Base-by-base conservation (phyloP, 2,329 filamentous ascomycete genomes). In the Purpureocillium lavendulum region DNA sequence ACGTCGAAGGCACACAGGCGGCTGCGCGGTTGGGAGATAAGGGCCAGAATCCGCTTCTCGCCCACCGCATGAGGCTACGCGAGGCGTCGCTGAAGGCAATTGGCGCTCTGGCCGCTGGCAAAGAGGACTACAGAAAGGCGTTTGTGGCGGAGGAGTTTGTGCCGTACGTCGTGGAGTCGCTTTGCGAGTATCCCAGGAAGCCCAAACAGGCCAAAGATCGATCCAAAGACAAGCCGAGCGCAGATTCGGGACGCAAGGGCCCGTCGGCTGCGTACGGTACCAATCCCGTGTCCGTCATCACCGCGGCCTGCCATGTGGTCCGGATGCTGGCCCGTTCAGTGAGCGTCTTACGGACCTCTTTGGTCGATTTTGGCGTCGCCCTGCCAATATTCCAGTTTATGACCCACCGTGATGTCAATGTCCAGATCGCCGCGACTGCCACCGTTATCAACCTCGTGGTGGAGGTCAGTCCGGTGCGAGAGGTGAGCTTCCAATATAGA, bases 381-480 rank as follows among this genome's bases (percentile, higher is more conserved):
- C 73, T 79, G 48, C 89, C 89, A 4, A 66, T 95, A 7, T 83
- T 89, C 49, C 69, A 71, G 24, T 77, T 96, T 34, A 70, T 97
- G 47, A 78, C 72, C 41, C 84, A 92, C 58, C 71, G 73, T 7
- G 78, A 92, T 49, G 64, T 87, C 26, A 80, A 90, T 38, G 81
- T 97, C 4, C 84, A 89, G 55, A 82, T 92, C 55, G 87, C 88
- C 36, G 87, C 90, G 6, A 94, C 87, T 0, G 82, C 84, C 29
- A 82, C 84, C 7, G 76, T 94, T 30, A 87, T 82, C 51, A 98
- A 98, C 58, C 63, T 98, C 36, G 75, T 94, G 6, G 70, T 88
- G 35, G 87, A 94, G 46, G 86, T 94, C 51, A 96, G 89, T 55
- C 89, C 92, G 1, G 88, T 96, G 78, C 82, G 87, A 59, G 80